A percentile compares a stretch with the other conserved stretches of the same genome.
Conservation (phyloP, 768 basidiomycete genomes). For the Pleurotus djamor region DNA sequence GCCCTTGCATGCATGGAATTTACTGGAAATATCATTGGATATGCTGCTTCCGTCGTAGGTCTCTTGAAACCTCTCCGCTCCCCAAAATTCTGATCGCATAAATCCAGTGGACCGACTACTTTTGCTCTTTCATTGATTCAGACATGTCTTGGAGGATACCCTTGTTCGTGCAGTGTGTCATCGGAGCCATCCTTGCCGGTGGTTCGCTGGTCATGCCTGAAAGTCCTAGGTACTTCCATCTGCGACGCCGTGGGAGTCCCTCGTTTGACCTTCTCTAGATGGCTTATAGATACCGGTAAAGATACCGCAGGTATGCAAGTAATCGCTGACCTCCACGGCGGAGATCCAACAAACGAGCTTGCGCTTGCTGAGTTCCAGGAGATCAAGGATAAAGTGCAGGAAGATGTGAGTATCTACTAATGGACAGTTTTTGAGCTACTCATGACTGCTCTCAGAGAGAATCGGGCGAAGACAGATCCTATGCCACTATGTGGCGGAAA, state of each 20-base stretch:
- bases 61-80: neutral
- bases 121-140: constrained; percentile 84
- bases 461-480: constrained; percentile 72
- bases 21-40: constrained; percentile 89
- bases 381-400: constrained; percentile 78
- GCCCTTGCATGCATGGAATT: constrained; percentile 95
- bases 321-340: constrained; percentile 87
- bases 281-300: constrained; percentile 85
- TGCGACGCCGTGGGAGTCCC: constrained; percentile 12
- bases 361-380: constrained; percentile 87
- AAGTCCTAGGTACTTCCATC: constrained; percentile 63
- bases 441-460: constrained; percentile 49
- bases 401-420: constrained; percentile 46
- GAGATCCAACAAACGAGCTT: constrained; percentile 59
- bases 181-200: constrained; percentile 74
- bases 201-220: constrained; percentile 89
- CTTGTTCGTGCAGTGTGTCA: constrained; percentile 83
- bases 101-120: constrained; percentile 88
- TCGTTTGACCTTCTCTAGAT: constrained; percentile 41
- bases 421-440: neutral
- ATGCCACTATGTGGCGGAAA: constrained; percentile 79
- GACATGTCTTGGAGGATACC: constrained; percentile 92
- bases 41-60: constrained; percentile 85
- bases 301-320: constrained; percentile 84
- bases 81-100: neutral